Base-by-base conservation (phyloP, 2,329 filamentous ascomycete genomes). In the Sclerotinia spermophila region DNA sequence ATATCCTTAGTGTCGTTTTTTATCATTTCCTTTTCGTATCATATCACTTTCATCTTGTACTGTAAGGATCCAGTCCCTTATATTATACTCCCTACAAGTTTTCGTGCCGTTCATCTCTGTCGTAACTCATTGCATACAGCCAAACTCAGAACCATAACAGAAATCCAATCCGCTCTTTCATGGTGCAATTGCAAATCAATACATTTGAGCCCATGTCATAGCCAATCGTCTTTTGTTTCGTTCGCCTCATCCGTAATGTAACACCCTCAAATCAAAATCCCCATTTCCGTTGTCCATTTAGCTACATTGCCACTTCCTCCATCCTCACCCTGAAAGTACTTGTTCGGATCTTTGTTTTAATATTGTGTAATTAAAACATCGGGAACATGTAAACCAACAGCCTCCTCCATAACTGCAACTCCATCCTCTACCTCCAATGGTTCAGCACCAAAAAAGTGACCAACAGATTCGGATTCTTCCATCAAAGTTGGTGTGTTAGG, bases 401-500 rank as follows among this genome's bases (percentile, higher is more conserved):
- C 85, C 76, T 88, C 86, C 75, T 89, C 86, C 4, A 84, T 84
- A 38, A 89, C 77, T 1, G 86, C 86, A 6, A 89, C 81, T 2
- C 86, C 87, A 24, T 83, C 82, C 5, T 82, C 80, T 1, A 87
- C 83, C 42, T 84, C 82, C 2, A 86, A 76, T 55, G 82, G 81
- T 35, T 82, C 80, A 48, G 80, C 78, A 6, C 80, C 80, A 72
- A 82, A 82, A 21, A 70, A 72, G 3, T 78, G 78, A 53, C 79
- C 76, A 38, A 74, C 68, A 21, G 78, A 72, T 66, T 82, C 80
- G 19, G 77, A 74, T 48, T 77, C 71, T 73, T 81, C 79, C 78
- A 81, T 67, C 21, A 44, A 42, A 27, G 67, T 68, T 15, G 72
- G 69, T 4, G 76, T 75, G 13, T 70, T 53, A 27, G 73, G 68